Evolutionary conservation across 2,329 filamentous ascomycete species (phyloP).

Genomic region (Sporothrix schenckii): DNA sequence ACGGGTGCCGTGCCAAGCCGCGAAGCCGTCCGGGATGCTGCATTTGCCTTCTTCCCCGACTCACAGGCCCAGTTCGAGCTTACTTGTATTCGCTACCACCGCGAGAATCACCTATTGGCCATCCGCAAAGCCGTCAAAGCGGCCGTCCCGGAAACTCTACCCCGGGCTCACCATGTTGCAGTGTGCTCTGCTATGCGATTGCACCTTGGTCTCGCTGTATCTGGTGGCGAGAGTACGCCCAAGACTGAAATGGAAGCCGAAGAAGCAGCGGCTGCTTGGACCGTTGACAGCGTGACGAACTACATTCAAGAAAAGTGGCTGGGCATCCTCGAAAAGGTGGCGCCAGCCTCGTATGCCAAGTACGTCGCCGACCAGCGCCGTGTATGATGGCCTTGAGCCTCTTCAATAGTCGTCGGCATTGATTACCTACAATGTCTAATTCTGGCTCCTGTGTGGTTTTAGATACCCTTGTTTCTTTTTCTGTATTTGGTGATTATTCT

Average conservation of each 20-base stretch:
- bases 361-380: not conserved
- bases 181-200: constrained; percentile 51
- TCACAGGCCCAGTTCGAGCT: constrained; percentile 50
- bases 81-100: constrained; percentile 48
- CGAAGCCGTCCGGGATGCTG: constrained; percentile 55
- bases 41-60: constrained; percentile 54
- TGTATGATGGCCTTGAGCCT: not conserved
- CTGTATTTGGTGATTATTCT: not conserved
- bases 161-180: constrained; percentile 42
- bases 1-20: constrained; percentile 41
- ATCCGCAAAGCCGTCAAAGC: constrained; percentile 46
- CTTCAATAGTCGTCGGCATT: not conserved
- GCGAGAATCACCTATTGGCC: constrained; percentile 47
- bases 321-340: constrained; percentile 38
- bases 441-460: not conserved
- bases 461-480: not conserved
- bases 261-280: constrained; percentile 44
- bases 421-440: not conserved
- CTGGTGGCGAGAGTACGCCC: not conserved
- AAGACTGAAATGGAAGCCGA: not conserved
- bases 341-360: constrained; percentile 21
- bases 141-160: constrained; percentile 38
- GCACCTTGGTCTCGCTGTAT: constrained; percentile 22
- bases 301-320: constrained; percentile 50
- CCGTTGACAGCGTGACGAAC: constrained; percentile 46